Evolutionary conservation across 306 rosid genomes (phyloP), one percentile per base, ranked within the genome.

Genomic region (Inga oerstediana): DNA sequence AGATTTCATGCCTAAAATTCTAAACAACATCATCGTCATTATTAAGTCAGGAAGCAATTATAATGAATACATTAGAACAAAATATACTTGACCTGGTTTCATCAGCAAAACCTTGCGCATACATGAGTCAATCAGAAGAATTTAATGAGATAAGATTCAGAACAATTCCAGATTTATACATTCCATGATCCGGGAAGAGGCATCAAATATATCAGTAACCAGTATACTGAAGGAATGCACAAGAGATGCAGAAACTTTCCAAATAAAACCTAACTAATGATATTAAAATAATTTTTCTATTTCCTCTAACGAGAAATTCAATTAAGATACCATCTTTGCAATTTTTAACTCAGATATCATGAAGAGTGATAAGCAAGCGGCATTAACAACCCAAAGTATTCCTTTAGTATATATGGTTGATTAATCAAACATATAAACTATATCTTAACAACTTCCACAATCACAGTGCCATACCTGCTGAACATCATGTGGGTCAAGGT

Each of bases 401-500:
- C 62, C 62, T 62, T 62, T 24, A 43, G 30, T 24, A 74, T 72
- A 48, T 14, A 30, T 20, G 32, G 10, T 17, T 56, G 58, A 54
- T 41, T 44, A 43, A 58, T 66, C 9, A 69, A 69, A 56, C 24
- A 37, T 19, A 74, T 46, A 69, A 79, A 19, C 62, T 32, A 76
- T 41, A 75, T 14, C 52, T 76, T 16, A n/a, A 83, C 83, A 80
- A 56, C 15, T 70, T 76, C 61, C 72, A 76, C 62, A 74, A 69
- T 64, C 58, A 61, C 72, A 58, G 65, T 81, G 49, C 37, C 48
- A 61, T 91, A 92, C 99, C 89, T 82, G 88, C 86, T 96, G 97
- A 85, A 85, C 93, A 24, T 90, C 94, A 84, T 96, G 99, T 15
- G 99, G 99, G 86, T 96, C 99, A 89, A 96, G 99, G 91, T 91